phyloP scores from a whole-genome alignment of 2,329 filamentous ascomycete species.

The Coleophoma cylindrospora region DNA sequence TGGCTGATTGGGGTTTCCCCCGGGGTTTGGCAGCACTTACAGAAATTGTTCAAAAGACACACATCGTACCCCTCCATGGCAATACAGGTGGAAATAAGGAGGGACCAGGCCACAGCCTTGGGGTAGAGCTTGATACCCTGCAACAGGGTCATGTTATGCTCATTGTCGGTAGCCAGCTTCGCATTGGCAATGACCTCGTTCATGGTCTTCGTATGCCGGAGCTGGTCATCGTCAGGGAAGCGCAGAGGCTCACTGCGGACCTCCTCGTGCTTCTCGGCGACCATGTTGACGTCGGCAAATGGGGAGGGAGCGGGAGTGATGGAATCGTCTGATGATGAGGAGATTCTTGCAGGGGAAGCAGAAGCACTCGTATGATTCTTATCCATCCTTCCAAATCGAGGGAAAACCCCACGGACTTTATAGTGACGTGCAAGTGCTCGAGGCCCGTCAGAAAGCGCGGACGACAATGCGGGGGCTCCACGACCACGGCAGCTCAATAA shows the following conservation, averaged over 20 bases:
- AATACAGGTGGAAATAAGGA: constrained; percentile 32
- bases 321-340: too few relatives aligned
- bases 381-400: too few relatives aligned
- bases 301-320: too few relatives aligned
- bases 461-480: background rate
- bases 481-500: too few relatives aligned
- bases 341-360: too few relatives aligned
- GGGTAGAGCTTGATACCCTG: constrained; percentile 4
- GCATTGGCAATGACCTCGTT: background rate
- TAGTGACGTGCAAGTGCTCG: too few relatives aligned
- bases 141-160: constrained; percentile 3
- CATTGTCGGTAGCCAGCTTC: background rate
- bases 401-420: too few relatives aligned
- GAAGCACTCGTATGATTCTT: too few relatives aligned
- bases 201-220: background rate
- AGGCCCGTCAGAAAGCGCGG: too few relatives aligned
- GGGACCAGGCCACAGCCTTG: constrained; percentile 19
- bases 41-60: constrained; percentile 23
- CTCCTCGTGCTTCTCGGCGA: background rate
- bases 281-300: background rate
- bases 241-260: background rate
- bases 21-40: constrained; percentile 7
- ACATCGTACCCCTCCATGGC: constrained; percentile 82
- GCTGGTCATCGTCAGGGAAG: background rate
- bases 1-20: background rate